Evolutionary conservation across 202 grass and related monocot genomes (phyloP).

Genomic region (Bolboschoenoplectus hybrid): DNA sequence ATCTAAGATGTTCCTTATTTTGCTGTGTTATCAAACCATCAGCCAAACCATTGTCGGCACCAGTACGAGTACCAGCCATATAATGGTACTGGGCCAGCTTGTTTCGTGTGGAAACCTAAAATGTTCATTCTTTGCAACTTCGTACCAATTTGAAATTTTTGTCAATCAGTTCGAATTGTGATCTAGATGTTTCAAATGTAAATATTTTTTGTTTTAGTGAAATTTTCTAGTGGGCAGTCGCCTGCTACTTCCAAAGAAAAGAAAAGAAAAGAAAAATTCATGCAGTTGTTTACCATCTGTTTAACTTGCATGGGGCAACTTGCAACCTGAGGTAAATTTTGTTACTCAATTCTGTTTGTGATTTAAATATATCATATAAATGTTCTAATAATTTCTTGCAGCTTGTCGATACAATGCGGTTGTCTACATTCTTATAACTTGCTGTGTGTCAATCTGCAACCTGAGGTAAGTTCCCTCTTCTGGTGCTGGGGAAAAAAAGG

Average conservation of each 20-base stretch:
- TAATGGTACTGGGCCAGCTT: background rate
- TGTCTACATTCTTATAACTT: constrained; percentile 6
- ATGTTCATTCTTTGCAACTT: background rate
- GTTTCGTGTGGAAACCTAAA: background rate
- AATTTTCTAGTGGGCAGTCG: too few relatives aligned
- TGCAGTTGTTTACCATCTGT: background rate
- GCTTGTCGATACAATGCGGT: background rate
- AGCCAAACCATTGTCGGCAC: background rate
- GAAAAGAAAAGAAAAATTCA: background rate
- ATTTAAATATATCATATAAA: background rate
- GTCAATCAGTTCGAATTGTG: background rate
- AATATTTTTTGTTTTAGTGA: too few relatives aligned
- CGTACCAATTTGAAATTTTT: background rate
- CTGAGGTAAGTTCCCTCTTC: background rate
- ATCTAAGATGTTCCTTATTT: background rate
- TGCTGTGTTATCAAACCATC: background rate
- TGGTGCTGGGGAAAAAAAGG: background rate
- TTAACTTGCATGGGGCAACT: background rate
- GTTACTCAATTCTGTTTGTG: background rate
- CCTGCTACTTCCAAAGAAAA: too few relatives aligned
- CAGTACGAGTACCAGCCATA: background rate
- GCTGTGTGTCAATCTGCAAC: constrained; percentile 6
- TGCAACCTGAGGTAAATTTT: background rate
- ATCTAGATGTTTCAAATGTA: constrained; percentile 16
- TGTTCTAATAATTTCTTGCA: background rate